A percentile compares a stretch with the other conserved stretches of the same genome.
phyloP scores from a whole-genome alignment of 2,329 filamentous ascomycete genomes.

The Fusarium phyllophilum region DNA sequence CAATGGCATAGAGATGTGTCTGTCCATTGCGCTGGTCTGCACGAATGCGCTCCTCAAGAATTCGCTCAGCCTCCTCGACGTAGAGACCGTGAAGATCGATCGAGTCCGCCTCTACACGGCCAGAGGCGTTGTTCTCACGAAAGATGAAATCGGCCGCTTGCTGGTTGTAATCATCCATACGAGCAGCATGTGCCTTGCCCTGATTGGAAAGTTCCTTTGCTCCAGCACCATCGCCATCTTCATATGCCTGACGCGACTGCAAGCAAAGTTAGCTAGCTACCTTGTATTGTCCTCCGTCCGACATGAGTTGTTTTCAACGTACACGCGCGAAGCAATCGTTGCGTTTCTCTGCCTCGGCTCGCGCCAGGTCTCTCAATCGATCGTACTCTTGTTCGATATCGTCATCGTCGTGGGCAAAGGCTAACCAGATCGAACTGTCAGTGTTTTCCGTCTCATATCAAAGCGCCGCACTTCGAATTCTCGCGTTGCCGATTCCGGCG shows the following conservation, averaged over 20 bases:
- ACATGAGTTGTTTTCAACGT: slow-evolving; percentile 41
- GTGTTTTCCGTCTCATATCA: slow-evolving; percentile 8
- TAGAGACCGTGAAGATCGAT: slow-evolving; percentile 96
- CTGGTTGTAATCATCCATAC: slow-evolving; percentile 89
- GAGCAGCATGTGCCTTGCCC: slow-evolving; percentile 83
- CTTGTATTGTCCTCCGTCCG: not conserved
- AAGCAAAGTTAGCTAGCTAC: slow-evolving; percentile 23
- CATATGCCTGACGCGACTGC: slow-evolving; percentile 82
- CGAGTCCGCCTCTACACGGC: slow-evolving; percentile 79
- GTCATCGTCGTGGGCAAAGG: slow-evolving; percentile 78
- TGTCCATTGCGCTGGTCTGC: slow-evolving; percentile 79
- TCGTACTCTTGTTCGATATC: slow-evolving; percentile 88
- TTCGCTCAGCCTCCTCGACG: slow-evolving; percentile 93
- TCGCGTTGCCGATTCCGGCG: slow-evolving; percentile 19
- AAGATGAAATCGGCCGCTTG: slow-evolving; percentile 96
- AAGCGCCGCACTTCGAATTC: not conserved
- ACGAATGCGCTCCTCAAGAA: slow-evolving; percentile 85
- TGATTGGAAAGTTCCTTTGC: slow-evolving; percentile 87
- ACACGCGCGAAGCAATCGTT: slow-evolving; percentile 80
- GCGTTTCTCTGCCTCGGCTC: slow-evolving; percentile 82
- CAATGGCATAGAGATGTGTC: slow-evolving; percentile 90
- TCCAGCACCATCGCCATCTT: slow-evolving; percentile 80
- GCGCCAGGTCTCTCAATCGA: slow-evolving; percentile 83
- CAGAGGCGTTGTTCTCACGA: slow-evolving; percentile 87
- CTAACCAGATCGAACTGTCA: slow-evolving; percentile 55